Percentiles rank a stretch among this genome's conserved stretches.
phyloP scores from a whole-genome alignment of 768 basidiomycete genomes.

The Favolaschia claudopus region DNA sequence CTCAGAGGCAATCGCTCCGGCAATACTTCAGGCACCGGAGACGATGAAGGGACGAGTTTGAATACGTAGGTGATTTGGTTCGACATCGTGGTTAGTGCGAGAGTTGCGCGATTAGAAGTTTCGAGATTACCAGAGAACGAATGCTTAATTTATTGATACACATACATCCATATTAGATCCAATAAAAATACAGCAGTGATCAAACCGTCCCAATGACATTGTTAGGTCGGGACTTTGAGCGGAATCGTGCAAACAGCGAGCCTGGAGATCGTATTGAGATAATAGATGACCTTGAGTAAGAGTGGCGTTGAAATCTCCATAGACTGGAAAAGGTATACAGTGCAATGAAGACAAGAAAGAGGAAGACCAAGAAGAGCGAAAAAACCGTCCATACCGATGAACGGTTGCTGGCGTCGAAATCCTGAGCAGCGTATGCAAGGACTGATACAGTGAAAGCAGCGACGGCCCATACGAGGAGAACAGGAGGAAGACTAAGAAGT shows the following conservation, averaged over 20 bases:
- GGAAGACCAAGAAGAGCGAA: constrained; percentile 48
- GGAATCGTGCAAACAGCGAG: background rate
- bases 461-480: constrained; percentile 64
- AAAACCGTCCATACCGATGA: constrained; percentile 51
- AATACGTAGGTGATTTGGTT: constrained; percentile 64
- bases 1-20: constrained; percentile 60
- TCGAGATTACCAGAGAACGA: too few species aligned
- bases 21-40: constrained; percentile 49
- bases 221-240: background rate
- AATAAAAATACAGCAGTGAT: background rate
- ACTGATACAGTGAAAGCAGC: constrained; percentile 55
- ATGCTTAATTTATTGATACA: too few species aligned
- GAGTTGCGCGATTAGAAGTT: too few species aligned
- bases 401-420: constrained; percentile 32
- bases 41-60: constrained; percentile 59
- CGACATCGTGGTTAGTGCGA: constrained; percentile 27
- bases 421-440: constrained; percentile 53
- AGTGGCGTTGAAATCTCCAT: constrained; percentile 50
- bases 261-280: background rate
- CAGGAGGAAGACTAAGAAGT: constrained; percentile 58
- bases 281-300: background rate
- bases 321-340: constrained; percentile 59
- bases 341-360: constrained; percentile 45
- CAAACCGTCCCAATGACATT: constrained; percentile 25
- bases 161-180: background rate